Base-by-base conservation (phyloP, 2,329 filamentous ascomycete genomes). In the Teratosphaeria gauchensis region DNA sequence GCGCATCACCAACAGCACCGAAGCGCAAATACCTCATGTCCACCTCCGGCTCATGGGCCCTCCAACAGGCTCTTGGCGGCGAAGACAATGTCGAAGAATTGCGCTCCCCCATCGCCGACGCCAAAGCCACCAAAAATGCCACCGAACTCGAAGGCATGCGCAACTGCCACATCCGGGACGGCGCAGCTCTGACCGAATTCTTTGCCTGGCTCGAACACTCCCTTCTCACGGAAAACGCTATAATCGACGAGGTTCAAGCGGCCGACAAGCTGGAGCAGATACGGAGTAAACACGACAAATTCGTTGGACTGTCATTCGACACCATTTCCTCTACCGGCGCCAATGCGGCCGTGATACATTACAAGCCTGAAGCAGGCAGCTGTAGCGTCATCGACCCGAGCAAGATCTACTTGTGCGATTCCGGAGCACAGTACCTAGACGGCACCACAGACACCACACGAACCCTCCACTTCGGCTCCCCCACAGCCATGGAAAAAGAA, bases 141-240 rank as follows among this genome's bases (percentile, higher is more conserved):
- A 85, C 83, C 0, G 94, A 99, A 72, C 78, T 96, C 52, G 84
- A 90, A 67, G 94, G 94, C 61, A 97, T 99, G 94, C 84, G 91
- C 61, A 84, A 88, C 59, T 97, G 94, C 71, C 94, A 99, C 71
- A 84, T 97, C 65, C 85, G 94, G 63, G 94, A 99, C 69, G 94
- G 94, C 53, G 91, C 90, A 53, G 92, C 94, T 1, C 75, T 97
- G 61, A 92, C 85, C 58, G 86, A 96, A 71, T 99, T 91, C 73
- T 96, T 99, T 73, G 90, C 94, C 12, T 99, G 94, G 94, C 82
- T 99, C 3, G 94, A 99, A 73, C 84, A 96, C 67, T 87, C 96
- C 69, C 78, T 99, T 28, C 71, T 89, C 59, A 83, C 80, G 64
- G 86, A 92, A 72, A 87, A 88, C 62, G 82, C 81, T 1, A 81